A percentile compares a stretch with the other conserved stretches of the same genome.
phyloP scores from a whole-genome alignment of 352 stramenopile species.

The Globisporangium spiculum region DNA sequence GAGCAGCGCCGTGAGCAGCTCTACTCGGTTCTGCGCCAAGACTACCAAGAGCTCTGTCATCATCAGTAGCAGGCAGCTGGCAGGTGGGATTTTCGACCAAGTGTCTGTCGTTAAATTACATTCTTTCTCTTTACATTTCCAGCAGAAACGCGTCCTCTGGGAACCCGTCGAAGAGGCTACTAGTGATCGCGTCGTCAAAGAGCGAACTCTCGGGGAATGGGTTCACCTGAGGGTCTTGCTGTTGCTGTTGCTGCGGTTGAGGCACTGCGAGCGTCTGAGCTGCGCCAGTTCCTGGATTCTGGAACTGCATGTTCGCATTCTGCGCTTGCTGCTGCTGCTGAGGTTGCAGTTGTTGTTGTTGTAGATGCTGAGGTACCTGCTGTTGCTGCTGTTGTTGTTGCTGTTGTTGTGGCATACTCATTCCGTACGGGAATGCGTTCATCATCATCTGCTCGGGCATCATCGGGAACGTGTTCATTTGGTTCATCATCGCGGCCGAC shows the following conservation, averaged over 20 bases:
- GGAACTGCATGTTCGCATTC: conserved; percentile 17
- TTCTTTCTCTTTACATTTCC: conserved; percentile 44
- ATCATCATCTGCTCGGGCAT: conserved; percentile 47
- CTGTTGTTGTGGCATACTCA: conserved; percentile 25
- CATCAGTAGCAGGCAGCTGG: conserved; percentile 5
- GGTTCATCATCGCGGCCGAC: conserved; percentile 44
- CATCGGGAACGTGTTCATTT: conserved; percentile 50
- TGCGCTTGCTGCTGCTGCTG: conserved; percentile 17
- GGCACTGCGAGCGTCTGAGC: neutral
- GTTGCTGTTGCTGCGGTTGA: conserved; percentile 23
- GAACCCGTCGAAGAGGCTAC: conserved; percentile 77
- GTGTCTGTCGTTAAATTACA: conserved; percentile 27
- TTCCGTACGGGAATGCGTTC: conserved; percentile 37
- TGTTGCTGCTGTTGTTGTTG: conserved; percentile 14
- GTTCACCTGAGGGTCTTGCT: conserved; percentile 19
- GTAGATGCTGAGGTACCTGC: conserved; percentile 2
- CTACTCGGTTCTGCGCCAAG: conserved; percentile 43
- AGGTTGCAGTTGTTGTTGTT: conserved; percentile 18
- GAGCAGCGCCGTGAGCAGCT: conserved; percentile 52
- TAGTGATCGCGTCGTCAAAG: conserved; percentile 36
- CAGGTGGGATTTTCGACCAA: conserved; percentile 12
- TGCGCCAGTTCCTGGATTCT: conserved; percentile 2
- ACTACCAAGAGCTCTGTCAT: conserved; percentile 35
- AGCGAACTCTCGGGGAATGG: conserved; percentile 27
- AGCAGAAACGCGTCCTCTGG: conserved; percentile 69